Evolutionary conservation across 2,329 filamentous ascomycete species (phyloP), one percentile per base, ranked within the genome.

Genomic region (Apiospora sp.): DNA sequence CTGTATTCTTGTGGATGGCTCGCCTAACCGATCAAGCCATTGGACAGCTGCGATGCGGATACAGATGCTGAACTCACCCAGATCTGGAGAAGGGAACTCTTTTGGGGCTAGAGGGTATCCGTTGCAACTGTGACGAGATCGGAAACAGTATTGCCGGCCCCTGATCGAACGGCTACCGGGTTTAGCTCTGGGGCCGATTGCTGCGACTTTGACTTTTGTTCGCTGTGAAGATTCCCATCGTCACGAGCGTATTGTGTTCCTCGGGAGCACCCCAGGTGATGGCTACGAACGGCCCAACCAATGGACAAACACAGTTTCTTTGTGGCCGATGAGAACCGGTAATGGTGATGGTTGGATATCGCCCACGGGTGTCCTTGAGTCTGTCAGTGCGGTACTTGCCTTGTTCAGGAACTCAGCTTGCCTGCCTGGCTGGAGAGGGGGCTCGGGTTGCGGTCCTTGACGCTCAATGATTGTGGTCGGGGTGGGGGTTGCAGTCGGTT

Each of bases 1-100:
- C 67, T 24, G 27, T 30, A 37, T 49, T 49, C 27, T 16, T 49
- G 67, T 69, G 67, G 67, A 34, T 49, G 44, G 67, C 67, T 69
- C 67, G 67, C 67, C 27, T 69, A 69, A 37, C 10, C n/a, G 22
- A 37, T 37, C 27, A 69, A 34, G 67, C 16, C 44, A 69, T 69
- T 69, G 67, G 67, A 49, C 67, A 64, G 14, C 19, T 41, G 30
- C 7, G 8, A 37, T 64, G 58, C 41, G 34, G 8, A 24, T 10
- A 34, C 58, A 41, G 19, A 41, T 64, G 41, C 22, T 64, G 34
- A 64, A 41, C 16, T 64, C 30, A 13, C 41, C 30, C 19, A 22
- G 19, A 6, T 64, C 19, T 41, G 19, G 34, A 14, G 27, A 30
- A 30, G 34, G 58, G 34, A 24, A 12, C 12, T 41, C 37, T 41